Conservation (phyloP, 305 asterid species). For the Galium porrigens region DNA sequence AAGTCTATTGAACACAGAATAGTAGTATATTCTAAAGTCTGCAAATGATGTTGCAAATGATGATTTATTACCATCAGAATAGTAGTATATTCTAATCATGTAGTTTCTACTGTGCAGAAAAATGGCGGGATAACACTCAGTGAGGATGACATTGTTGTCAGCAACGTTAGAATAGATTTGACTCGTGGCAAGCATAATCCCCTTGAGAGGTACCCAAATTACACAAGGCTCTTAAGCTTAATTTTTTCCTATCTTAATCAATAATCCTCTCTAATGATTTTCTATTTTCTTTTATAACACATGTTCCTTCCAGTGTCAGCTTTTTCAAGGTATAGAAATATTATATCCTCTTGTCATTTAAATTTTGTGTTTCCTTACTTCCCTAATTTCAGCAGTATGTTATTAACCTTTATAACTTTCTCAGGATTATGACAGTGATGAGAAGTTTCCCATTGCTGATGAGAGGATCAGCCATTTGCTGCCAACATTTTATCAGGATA, state of each 20-base stretch:
- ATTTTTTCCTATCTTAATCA: slow-evolving; percentile 1
- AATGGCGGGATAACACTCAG: slow-evolving; percentile 35
- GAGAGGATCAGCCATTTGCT: slow-evolving; percentile 81
- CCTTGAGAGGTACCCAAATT: slow-evolving; percentile 53
- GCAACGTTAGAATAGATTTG: slow-evolving; percentile 72
- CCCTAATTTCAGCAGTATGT: neutral
- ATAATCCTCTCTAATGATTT: slow-evolving; percentile 6
- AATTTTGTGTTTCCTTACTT: neutral
- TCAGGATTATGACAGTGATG: slow-evolving; percentile 69
- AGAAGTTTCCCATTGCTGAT: slow-evolving; percentile 48
- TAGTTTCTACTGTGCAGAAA: slow-evolving; percentile 27
- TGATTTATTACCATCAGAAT: slow-evolving; percentile 13
- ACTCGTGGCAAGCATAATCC: slow-evolving; percentile 72
- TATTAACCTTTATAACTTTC: slow-evolving; percentile 8
- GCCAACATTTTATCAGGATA: slow-evolving; percentile 69
- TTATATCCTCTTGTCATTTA: neutral
- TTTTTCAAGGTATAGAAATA: slow-evolving; percentile 58
- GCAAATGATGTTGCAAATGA: too few species aligned
- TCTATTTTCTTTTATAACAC: slow-evolving; percentile 11
- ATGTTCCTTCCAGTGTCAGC: slow-evolving; percentile 50
- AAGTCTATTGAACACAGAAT: slow-evolving; percentile 3
- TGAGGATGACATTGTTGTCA: slow-evolving; percentile 76
- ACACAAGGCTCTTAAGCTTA: slow-evolving; percentile 9
- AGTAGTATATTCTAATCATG: slow-evolving; percentile 5
- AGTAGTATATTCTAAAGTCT: slow-evolving; percentile 6